Evolutionary conservation across 192 early-diverging fungal genomes (phyloP).

Genomic region (Linnemannia exigua): DNA sequence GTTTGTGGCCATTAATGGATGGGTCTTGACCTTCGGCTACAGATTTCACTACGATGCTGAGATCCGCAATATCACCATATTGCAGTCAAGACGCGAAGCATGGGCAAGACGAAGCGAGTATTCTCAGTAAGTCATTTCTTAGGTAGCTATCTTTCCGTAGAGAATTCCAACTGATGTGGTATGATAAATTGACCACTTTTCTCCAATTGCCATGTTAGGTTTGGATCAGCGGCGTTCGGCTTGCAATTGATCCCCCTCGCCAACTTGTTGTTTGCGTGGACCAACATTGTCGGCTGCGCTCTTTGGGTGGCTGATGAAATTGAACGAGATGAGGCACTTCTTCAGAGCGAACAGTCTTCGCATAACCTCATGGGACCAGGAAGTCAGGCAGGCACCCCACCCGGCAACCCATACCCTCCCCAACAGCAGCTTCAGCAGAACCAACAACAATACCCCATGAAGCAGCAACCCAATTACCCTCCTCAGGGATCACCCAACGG

Average conservation of each 20-base stretch:
- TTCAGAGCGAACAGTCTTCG: slow-evolving; percentile 21
- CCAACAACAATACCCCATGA: slow-evolving; percentile 1
- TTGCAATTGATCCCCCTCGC: slow-evolving; percentile 73
- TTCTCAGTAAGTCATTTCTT: slow-evolving; percentile 16
- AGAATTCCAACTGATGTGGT: background rate
- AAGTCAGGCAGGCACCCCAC: background rate
- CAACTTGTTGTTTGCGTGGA: slow-evolving; percentile 68
- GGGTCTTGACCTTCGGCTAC: slow-evolving; percentile 65
- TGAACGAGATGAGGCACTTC: slow-evolving; percentile 17
- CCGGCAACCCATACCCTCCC: background rate
- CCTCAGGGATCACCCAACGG: background rate
- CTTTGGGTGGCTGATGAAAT: slow-evolving; percentile 56
- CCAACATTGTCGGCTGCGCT: slow-evolving; percentile 71
- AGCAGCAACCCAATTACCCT: background rate
- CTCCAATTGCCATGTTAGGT: slow-evolving; percentile 4
- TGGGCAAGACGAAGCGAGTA: slow-evolving; percentile 57
- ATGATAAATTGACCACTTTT: background rate
- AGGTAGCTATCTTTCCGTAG: background rate
- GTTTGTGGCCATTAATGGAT: slow-evolving; percentile 65
- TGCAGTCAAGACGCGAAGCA: slow-evolving; percentile 59
- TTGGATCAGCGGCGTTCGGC: slow-evolving; percentile 66
- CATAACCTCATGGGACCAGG: slow-evolving; percentile 23
- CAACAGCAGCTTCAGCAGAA: slow-evolving; percentile 12
- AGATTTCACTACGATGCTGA: slow-evolving; percentile 69
- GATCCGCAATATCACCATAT: slow-evolving; percentile 62